Conservation (phyloP, 306 rosid genomes). For the Sechiopsis laciniata region DNA sequence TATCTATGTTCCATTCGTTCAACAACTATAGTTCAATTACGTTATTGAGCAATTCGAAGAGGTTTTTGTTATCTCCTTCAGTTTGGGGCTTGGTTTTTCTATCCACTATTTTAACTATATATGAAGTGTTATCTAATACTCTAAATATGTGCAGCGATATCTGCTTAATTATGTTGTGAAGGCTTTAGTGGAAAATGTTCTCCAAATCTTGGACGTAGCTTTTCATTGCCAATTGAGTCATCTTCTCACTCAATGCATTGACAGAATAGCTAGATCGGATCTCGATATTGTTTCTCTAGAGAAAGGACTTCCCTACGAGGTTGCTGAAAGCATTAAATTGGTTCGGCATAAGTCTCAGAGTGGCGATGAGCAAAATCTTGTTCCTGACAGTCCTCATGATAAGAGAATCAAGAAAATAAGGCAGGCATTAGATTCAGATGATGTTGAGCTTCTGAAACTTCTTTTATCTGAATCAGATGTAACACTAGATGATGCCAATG, state of each 20-base stretch:
- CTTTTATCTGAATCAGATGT: constrained; percentile 34
- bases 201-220: constrained; percentile 39
- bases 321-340: constrained; percentile 31
- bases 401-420: constrained; percentile 41
- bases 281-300: constrained; percentile 37
- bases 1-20: too few relatives aligned
- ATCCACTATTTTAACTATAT: too few relatives aligned
- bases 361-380: not conserved
- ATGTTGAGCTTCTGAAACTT: constrained; percentile 42
- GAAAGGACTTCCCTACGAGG: constrained; percentile 41
- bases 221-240: constrained; percentile 39
- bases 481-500: constrained; percentile 39
- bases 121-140: constrained; percentile 13
- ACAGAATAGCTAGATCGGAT: constrained; percentile 44
- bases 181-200: constrained; percentile 41
- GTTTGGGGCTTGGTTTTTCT: too few relatives aligned
- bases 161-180: constrained; percentile 40
- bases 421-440: constrained; percentile 42
- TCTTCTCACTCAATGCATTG: constrained; percentile 30
- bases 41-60: too few relatives aligned
- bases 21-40: too few relatives aligned
- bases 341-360: constrained; percentile 14
- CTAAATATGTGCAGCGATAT: constrained; percentile 36
- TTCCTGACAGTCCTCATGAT: constrained; percentile 27
- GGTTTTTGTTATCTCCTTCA: too few relatives aligned